A percentile compares a stretch with the other conserved stretches of the same genome.
These are phyloP conservation scores for Histomonas meleagridis DNA, from an alignment of 208 protist genomes.

Conservation along the genomic window DNA sequence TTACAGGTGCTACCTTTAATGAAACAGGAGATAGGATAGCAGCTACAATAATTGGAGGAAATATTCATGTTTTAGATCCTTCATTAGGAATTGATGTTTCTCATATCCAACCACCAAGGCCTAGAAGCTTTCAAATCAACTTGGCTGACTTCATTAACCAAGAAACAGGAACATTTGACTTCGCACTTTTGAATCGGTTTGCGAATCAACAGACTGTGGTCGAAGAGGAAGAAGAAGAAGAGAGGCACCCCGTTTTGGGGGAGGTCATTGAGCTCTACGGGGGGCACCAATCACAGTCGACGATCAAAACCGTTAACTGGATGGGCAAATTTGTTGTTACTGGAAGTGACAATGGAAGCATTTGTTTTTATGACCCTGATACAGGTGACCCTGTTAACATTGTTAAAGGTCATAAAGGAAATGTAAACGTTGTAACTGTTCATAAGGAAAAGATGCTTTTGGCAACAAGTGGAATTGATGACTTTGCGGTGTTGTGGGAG, in stretches of 20 bases:
- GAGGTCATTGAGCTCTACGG: background rate
- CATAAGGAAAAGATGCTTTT: background rate
- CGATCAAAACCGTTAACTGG: background rate
- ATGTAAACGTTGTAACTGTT: background rate
- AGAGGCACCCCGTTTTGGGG: background rate
- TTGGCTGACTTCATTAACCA: background rate
- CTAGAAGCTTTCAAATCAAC: background rate
- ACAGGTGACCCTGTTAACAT: background rate
- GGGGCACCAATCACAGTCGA: background rate
- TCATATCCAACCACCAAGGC: background rate
- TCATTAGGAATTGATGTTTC: background rate
- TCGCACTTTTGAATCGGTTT: background rate
- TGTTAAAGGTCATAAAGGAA: background rate
- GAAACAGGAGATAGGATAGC: background rate
- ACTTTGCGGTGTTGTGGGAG: background rate
- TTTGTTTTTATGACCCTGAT: background rate
- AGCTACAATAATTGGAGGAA: background rate
- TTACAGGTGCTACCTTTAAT: background rate
- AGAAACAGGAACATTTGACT: background rate
- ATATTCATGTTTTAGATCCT: background rate
- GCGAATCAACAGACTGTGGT: background rate
- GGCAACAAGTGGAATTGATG: background rate
- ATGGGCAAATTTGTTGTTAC: background rate
- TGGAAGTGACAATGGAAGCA: background rate
- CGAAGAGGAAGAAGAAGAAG: background rate